Evolutionary conservation across 2,329 filamentous ascomycete species (phyloP).

Genomic region (Botryotinia calthae): DNA sequence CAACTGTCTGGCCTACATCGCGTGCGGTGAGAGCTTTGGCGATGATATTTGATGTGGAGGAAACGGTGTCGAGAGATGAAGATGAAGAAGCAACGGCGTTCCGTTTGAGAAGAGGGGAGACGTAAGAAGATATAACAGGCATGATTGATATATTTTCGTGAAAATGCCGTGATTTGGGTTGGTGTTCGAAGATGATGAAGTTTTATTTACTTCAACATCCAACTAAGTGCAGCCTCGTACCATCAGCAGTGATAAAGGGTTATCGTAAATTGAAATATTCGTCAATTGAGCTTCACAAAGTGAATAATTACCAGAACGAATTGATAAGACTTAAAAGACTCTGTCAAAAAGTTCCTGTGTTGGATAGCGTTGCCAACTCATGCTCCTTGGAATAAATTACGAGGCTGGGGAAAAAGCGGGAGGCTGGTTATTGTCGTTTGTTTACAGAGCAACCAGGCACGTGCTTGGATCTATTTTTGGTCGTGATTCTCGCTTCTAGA

Average conservation of each 20-base stretch:
- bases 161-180: not conserved
- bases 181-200: slow-evolving; percentile 3
- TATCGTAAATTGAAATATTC: not conserved
- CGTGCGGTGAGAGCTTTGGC: slow-evolving; percentile 21
- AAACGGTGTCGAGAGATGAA: slow-evolving; percentile 8
- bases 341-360: not conserved
- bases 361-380: slow-evolving; percentile 15
- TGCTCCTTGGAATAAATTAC: slow-evolving; percentile 9
- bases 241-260: slow-evolving; percentile 8
- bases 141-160: slow-evolving; percentile 24
- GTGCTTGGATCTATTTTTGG: not conserved
- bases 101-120: slow-evolving; percentile 31
- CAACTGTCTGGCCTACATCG: slow-evolving; percentile 19
- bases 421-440: slow-evolving; percentile 15
- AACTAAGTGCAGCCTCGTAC: slow-evolving; percentile 13
- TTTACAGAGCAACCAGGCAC: slow-evolving; percentile 20
- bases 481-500: not conserved
- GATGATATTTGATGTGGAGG: not conserved
- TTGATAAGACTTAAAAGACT: not conserved
- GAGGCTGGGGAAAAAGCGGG: slow-evolving; percentile 22
- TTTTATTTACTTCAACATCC: slow-evolving; percentile 17
- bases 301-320: not conserved
- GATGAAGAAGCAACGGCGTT: slow-evolving; percentile 10
- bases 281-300: not conserved
- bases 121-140: slow-evolving; percentile 33